phyloP scores from a whole-genome alignment of 2,329 filamentous ascomycete species.

The Xylariaceae sp. region DNA sequence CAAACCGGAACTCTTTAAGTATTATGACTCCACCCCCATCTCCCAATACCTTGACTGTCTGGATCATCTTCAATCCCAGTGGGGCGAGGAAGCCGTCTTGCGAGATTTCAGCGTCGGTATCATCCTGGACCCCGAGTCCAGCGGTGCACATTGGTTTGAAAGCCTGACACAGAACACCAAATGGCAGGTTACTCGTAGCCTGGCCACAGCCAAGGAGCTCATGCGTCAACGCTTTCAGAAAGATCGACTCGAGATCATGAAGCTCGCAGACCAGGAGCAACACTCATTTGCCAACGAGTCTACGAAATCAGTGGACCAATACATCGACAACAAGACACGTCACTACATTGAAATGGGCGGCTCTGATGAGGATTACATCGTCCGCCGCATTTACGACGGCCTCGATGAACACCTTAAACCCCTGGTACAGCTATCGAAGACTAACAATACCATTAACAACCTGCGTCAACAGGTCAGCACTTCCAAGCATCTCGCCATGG shows the following conservation, averaged over 20 bases:
- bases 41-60: no score
- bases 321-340: neutral
- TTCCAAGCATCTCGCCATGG: no score
- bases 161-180: neutral
- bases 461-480: no score
- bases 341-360: neutral
- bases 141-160: neutral
- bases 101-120: neutral
- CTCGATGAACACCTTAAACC: neutral
- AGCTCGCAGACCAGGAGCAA: neutral
- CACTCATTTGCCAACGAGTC: neutral
- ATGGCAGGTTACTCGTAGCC: neutral
- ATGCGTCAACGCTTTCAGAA: neutral
- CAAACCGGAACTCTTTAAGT: no score
- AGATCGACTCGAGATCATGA: neutral
- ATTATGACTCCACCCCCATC: no score
- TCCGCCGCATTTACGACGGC: neutral
- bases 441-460: no score
- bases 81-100: neutral
- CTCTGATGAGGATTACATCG: neutral
- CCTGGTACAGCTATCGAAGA: no score
- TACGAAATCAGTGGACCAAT: neutral
- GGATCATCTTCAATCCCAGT: neutral
- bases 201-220: neutral
- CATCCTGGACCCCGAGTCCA: neutral